Conservation (phyloP, 352 stramenopile genomes). For the Phytophthora palmivora region DNA sequence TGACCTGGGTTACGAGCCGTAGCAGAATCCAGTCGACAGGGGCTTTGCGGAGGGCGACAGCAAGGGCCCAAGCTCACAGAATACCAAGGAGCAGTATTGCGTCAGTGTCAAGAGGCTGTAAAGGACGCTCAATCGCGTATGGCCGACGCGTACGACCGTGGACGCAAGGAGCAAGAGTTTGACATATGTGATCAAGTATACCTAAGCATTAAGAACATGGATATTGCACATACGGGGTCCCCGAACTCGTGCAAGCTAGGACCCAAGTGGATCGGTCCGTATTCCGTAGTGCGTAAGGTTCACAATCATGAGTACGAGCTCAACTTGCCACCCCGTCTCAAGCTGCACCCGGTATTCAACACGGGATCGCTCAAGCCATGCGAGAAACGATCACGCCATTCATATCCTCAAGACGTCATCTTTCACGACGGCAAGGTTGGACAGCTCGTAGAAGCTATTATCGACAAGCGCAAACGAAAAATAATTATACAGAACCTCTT, state of each 20-base stretch:
- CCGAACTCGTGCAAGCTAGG: conserved; percentile 21
- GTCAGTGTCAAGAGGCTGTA: conserved; percentile 9
- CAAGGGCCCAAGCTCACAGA: no score
- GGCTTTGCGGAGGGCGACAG: background rate
- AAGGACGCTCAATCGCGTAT: conserved; percentile 20
- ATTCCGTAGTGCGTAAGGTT: conserved; percentile 22
- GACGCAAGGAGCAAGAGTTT: conserved; percentile 20
- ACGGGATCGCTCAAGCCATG: no score
- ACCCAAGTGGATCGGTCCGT: conserved; percentile 26
- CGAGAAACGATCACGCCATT: no score
- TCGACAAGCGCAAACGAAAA: no score
- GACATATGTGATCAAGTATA: conserved; percentile 14
- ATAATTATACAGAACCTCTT: no score
- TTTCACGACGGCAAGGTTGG: no score
- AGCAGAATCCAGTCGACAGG: background rate
- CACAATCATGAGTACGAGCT: conserved; percentile 29
- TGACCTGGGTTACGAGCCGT: no score
- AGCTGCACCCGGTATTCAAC: conserved; percentile 22
- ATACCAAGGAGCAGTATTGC: conserved; percentile 8
- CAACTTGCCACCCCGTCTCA: no score
- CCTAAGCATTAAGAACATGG: conserved; percentile 29
- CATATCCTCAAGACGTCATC: no score
- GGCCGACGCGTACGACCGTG: no score
- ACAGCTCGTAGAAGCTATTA: no score
- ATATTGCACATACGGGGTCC: conserved; percentile 17